Evolutionary conservation across 257 asterid genomes (phyloP).

Genomic region (Henckelia pumila): DNA sequence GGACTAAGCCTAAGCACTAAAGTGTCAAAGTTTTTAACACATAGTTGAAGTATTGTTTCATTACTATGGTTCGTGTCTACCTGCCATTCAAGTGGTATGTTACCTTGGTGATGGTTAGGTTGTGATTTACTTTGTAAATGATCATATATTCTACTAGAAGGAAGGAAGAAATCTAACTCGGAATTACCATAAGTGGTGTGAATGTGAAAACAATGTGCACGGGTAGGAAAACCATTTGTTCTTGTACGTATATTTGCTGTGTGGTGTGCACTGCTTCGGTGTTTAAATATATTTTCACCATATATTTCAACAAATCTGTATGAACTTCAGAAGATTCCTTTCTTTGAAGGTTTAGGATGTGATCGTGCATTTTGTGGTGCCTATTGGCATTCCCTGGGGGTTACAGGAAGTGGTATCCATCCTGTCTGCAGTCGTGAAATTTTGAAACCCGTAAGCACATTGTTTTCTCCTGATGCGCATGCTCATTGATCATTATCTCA

Average conservation of each 20-base stretch:
- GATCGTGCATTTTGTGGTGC: slow-evolving; percentile 98
- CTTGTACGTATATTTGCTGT: neutral
- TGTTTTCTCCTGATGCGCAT: neutral
- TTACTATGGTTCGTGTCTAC: neutral
- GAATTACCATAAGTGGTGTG: neutral
- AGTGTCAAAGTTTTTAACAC: neutral
- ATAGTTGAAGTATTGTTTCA: neutral
- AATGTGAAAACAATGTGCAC: neutral
- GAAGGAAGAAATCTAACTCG: neutral
- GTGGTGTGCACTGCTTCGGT: neutral
- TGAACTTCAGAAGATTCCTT: slow-evolving; percentile 9
- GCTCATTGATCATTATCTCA: slow-evolving; percentile 1
- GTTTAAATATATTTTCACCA: neutral
- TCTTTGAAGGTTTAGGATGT: slow-evolving; percentile 81
- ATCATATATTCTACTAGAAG: slow-evolving; percentile 7
- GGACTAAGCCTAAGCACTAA: neutral
- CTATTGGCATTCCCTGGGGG: slow-evolving; percentile 82
- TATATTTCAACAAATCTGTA: slow-evolving; percentile 1
- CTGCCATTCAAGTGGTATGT: neutral
- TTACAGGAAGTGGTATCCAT: slow-evolving; percentile 40
- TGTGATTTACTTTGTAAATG: neutral
- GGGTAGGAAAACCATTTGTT: slow-evolving; percentile 6
- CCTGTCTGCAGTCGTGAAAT: slow-evolving; percentile 67
- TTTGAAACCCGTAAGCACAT: slow-evolving; percentile 67
- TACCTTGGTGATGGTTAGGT: neutral